phyloP scores from a whole-genome alignment of 768 basidiomycete species.

The Mycena pura region DNA sequence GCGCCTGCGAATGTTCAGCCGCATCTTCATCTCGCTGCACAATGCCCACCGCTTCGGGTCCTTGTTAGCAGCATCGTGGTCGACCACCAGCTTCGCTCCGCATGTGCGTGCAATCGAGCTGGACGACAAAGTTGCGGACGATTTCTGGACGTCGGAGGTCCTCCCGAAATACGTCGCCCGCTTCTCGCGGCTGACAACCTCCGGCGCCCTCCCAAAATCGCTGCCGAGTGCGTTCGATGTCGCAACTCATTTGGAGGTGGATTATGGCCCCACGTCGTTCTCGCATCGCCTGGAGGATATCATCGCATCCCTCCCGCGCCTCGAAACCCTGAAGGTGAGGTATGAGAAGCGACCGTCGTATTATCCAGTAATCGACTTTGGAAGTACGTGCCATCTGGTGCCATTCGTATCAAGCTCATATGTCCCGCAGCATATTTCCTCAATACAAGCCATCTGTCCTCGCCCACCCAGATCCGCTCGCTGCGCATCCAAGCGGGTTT shows the following conservation, averaged over 20 bases:
- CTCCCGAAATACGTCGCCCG: slow-evolving; percentile 8
- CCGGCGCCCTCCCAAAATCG: neutral
- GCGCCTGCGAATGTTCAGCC: slow-evolving; percentile 6
- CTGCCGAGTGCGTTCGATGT: slow-evolving; percentile 7
- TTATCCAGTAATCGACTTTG: too few relatives aligned
- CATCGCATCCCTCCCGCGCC: slow-evolving; percentile 3
- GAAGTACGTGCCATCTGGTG: too few relatives aligned
- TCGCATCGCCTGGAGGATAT: neutral
- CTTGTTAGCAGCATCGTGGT: neutral
- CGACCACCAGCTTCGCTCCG: neutral
- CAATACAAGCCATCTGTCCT: too few relatives aligned
- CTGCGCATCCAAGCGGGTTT: too few relatives aligned
- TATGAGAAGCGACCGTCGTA: slow-evolving; percentile 13
- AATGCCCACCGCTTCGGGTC: slow-evolving; percentile 18
- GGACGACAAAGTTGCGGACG: slow-evolving; percentile 3
- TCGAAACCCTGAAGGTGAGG: slow-evolving; percentile 16
- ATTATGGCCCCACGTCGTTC: neutral
- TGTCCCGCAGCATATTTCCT: too few relatives aligned
- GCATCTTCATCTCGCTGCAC: slow-evolving; percentile 8
- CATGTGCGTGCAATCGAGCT: slow-evolving; percentile 18
- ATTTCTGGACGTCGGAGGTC: slow-evolving; percentile 16
- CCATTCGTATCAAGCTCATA: too few relatives aligned
- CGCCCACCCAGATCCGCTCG: too few relatives aligned
- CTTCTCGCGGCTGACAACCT: slow-evolving; percentile 9
- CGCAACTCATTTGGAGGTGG: slow-evolving; percentile 5